Evolutionary conservation across 169 alveolate genomes (phyloP).

Genomic region (Perkinsus chesapeaki): DNA sequence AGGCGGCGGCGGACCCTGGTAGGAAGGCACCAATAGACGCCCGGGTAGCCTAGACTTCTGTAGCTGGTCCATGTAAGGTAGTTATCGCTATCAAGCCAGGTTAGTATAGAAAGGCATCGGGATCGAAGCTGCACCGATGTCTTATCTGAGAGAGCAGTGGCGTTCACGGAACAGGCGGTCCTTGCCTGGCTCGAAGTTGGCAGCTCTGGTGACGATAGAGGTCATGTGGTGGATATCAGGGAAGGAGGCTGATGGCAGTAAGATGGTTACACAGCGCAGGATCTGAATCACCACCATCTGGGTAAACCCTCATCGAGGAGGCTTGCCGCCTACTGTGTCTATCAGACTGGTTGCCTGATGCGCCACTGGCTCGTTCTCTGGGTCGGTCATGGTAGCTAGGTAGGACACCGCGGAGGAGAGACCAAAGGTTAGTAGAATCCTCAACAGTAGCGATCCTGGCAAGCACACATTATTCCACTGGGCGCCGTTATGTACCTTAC

Average conservation of each 20-base stretch:
- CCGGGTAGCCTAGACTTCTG: not conserved
- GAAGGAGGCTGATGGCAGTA: not conserved
- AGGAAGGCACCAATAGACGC: not conserved
- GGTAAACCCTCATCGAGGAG: not conserved
- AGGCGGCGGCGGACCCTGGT: not conserved
- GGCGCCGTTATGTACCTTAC: too few species aligned
- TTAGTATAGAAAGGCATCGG: not conserved
- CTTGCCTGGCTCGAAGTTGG: not conserved
- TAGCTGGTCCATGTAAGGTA: not conserved
- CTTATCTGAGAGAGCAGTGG: not conserved
- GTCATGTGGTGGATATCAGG: not conserved
- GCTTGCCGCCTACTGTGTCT: not conserved
- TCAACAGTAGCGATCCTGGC: not conserved
- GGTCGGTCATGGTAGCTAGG: not conserved
- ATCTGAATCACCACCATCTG: not conserved
- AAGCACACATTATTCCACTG: too few species aligned
- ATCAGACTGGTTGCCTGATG: not conserved
- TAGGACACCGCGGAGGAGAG: not conserved
- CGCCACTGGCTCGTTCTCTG: not conserved
- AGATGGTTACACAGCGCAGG: not conserved
- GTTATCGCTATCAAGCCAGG: not conserved
- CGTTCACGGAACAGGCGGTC: not conserved
- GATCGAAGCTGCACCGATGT: not conserved
- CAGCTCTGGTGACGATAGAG: not conserved
- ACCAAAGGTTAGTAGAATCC: not conserved